These are phyloP conservation scores for Saccharomycopsis lassenensis DNA, from an alignment of 805 yeast genomes.

Conservation along the genomic window DNA sequence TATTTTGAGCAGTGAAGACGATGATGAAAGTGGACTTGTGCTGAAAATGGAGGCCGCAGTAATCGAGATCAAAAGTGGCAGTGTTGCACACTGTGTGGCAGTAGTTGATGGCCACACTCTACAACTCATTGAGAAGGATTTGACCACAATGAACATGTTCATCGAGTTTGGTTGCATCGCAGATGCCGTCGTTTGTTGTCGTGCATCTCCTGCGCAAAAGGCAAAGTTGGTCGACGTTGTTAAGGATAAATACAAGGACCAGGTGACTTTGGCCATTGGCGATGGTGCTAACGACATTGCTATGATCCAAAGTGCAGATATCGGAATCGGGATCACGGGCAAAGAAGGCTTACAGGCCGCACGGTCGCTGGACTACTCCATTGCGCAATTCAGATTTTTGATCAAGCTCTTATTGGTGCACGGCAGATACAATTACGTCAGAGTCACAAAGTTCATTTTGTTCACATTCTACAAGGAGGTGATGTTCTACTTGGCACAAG, in stretches of 20 bases:
- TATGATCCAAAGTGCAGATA: constrained; percentile 97
- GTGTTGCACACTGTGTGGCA: constrained; percentile 87
- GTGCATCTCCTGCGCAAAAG: constrained; percentile 96
- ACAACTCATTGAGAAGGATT: constrained; percentile 58
- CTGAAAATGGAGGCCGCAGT: constrained; percentile 59
- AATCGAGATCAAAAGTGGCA: constrained; percentile 58
- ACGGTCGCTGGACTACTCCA: constrained; percentile 84
- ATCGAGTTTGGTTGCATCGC: constrained; percentile 77
- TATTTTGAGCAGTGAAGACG: constrained; percentile 45
- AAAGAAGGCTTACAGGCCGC: constrained; percentile 97
- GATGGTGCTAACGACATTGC: constrained; percentile 99
- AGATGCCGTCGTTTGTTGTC: constrained; percentile 87
- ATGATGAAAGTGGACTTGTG: constrained; percentile 40
- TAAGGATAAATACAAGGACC: constrained; percentile 50
- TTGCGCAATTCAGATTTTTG: constrained; percentile 85
- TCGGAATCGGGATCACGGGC: constrained; percentile 96
- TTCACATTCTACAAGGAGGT: constrained; percentile 94
- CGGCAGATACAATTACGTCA: constrained; percentile 88
- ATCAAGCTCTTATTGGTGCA: constrained; percentile 80
- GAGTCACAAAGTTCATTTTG: constrained; percentile 85
- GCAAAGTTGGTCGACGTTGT: constrained; percentile 79
- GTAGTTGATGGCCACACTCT: constrained; percentile 93
- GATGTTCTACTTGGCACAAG: constrained; percentile 80
- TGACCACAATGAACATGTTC: constrained; percentile 61
- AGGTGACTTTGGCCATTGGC: constrained; percentile 91